Evolutionary conservation across 1,284 basidiomycete genomes (phyloP).

Genomic region (Mycena citricolor): DNA sequence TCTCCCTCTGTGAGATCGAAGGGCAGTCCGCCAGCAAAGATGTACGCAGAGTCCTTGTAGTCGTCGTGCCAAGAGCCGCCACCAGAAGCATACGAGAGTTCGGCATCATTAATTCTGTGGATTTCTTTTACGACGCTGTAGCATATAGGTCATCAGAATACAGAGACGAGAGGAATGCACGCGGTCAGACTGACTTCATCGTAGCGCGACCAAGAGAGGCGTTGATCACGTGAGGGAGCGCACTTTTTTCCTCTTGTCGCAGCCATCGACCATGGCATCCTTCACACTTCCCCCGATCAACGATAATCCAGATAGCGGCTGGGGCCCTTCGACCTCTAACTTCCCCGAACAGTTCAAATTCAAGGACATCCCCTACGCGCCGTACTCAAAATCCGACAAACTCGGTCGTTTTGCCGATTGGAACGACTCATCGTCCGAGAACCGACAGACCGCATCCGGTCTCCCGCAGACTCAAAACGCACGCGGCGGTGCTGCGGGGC

Average conservation of each 20-base stretch:
- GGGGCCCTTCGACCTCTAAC: constrained; percentile 78
- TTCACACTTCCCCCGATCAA: constrained; percentile 77
- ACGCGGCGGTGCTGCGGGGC: constrained; percentile 50
- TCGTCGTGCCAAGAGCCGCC: constrained; percentile 97
- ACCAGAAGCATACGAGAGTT: constrained; percentile 78
- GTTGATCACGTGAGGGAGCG: constrained; percentile 5
- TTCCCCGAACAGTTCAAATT: constrained; percentile 80
- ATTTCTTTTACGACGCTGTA: constrained; percentile 89
- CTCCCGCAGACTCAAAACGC: constrained; percentile 46
- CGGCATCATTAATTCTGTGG: constrained; percentile 87
- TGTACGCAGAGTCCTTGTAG: constrained; percentile 95
- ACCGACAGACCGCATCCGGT: constrained; percentile 57
- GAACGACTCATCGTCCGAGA: constrained; percentile 77
- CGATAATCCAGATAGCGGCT: constrained; percentile 80
- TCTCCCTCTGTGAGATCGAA: constrained; percentile 95
- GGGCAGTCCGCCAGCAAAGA: constrained; percentile 87
- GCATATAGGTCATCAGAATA: constrained; percentile 16
- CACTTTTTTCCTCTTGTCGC: constrained; percentile 12
- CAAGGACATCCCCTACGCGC: constrained; percentile 93
- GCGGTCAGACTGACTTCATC: constrained; percentile 65
- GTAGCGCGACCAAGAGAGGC: too few relatives aligned
- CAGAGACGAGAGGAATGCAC: constrained; percentile 7
- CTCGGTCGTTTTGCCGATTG: constrained; percentile 97
- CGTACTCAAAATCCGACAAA: constrained; percentile 98
- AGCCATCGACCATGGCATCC: constrained; percentile 54